Evolutionary conservation across 805 yeast genomes (phyloP).

Genomic region (Scheffersomyces ergatensis): DNA sequence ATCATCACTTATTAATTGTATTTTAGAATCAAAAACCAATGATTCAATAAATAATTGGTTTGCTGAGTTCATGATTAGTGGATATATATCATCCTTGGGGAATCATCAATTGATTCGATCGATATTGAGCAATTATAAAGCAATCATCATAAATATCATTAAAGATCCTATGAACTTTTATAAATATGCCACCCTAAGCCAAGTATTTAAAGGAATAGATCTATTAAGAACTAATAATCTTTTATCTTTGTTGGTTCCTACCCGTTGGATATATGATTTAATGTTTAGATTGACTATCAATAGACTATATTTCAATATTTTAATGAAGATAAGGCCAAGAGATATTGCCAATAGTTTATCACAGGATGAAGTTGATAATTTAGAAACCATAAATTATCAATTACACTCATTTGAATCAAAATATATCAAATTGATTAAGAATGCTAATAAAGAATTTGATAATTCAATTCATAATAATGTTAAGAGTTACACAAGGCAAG

Average conservation of each 20-base stretch:
- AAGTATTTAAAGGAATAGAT: constrained; percentile 19
- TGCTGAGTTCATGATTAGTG: constrained; percentile 32
- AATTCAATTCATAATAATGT: neutral
- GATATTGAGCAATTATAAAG: constrained; percentile 11
- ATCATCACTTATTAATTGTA: constrained; percentile 26
- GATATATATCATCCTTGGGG: constrained; percentile 38
- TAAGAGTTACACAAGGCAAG: neutral
- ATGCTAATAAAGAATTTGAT: neutral
- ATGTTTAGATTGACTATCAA: constrained; percentile 31
- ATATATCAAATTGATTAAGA: neutral
- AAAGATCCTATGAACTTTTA: neutral
- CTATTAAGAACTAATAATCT: constrained; percentile 28
- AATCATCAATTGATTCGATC: constrained; percentile 25
- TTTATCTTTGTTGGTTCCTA: constrained; percentile 32
- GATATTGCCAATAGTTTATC: constrained; percentile 29
- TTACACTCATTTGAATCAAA: constrained; percentile 3
- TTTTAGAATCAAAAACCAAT: constrained; percentile 15
- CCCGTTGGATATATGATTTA: constrained; percentile 36
- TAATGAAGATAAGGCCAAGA: constrained; percentile 26
- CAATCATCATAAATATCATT: neutral
- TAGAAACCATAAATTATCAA: constrained; percentile 18
- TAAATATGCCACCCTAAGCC: constrained; percentile 2
- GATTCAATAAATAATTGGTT: constrained; percentile 17
- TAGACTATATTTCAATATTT: constrained; percentile 26
- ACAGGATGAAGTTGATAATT: constrained; percentile 15